These are phyloP conservation scores for Skeletonema grethae DNA, from an alignment of 108 stramenopile species.

Conservation along the genomic window DNA sequence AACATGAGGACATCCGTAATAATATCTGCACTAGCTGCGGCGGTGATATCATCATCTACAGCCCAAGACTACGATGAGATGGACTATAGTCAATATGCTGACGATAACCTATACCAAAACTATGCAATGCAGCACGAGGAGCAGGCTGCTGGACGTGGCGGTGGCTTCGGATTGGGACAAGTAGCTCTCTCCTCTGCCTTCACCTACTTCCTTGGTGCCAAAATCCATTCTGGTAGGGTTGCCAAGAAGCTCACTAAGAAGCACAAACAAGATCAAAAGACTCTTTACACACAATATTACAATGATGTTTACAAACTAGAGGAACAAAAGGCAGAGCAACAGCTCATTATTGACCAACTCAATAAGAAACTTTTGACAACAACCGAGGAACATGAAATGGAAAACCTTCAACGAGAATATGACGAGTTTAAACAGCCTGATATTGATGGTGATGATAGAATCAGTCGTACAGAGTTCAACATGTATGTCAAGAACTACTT, in stretches of 20 bases:
- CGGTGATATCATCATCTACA: slow-evolving; percentile 15
- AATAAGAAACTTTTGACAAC: slow-evolving; percentile 55
- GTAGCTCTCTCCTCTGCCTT: slow-evolving; percentile 53
- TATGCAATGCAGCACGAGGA: slow-evolving; percentile 81
- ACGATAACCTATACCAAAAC: slow-evolving; percentile 81
- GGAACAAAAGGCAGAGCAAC: slow-evolving; percentile 71
- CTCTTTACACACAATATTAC: slow-evolving; percentile 90
- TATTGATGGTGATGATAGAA: slow-evolving; percentile 93
- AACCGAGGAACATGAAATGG: slow-evolving; percentile 77
- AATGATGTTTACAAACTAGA: slow-evolving; percentile 92
- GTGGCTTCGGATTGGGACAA: slow-evolving; percentile 57
- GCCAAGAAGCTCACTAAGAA: slow-evolving; percentile 74
- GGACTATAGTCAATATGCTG: slow-evolving; percentile 47
- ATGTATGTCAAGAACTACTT: slow-evolving; percentile 95
- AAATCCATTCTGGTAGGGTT: slow-evolving; percentile 69
- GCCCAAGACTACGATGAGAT: slow-evolving; percentile 46
- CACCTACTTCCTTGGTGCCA: slow-evolving; percentile 72
- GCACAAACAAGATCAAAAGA: slow-evolving; percentile 84
- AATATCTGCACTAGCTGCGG: slow-evolving; percentile 29
- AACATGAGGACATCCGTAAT: slow-evolving; percentile 28
- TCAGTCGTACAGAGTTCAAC: slow-evolving; percentile 92
- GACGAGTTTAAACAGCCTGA: slow-evolving; percentile 99
- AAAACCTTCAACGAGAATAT: slow-evolving; percentile 91
- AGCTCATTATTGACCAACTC: slow-evolving; percentile 60
- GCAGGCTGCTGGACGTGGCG: slow-evolving; percentile 53